These are phyloP conservation scores for Yueomyces sinensis DNA, from an alignment of 805 yeast genomes.

Conservation along the genomic window DNA sequence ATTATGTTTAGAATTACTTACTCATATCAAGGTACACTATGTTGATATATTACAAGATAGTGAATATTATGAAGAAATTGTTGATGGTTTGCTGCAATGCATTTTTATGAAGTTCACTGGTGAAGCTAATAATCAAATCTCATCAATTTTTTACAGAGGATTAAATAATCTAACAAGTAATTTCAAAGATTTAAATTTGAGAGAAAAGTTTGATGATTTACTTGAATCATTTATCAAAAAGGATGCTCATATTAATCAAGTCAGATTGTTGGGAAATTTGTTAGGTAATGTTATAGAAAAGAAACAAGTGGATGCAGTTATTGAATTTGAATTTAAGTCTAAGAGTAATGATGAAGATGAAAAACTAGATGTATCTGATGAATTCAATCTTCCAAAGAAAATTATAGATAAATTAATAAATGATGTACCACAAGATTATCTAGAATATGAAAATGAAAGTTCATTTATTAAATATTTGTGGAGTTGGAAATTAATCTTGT, in stretches of 20 bases:
- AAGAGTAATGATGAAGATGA: constrained; percentile 10
- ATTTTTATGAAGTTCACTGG: constrained; percentile 21
- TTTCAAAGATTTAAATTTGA: constrained; percentile 21
- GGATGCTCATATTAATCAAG: constrained; percentile 22
- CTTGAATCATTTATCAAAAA: constrained; percentile 19
- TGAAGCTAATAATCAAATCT: constrained; percentile 19
- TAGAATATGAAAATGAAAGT: constrained; percentile 27
- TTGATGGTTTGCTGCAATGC: constrained; percentile 32
- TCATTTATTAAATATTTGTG: constrained; percentile 37
- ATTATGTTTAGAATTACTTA: constrained; percentile 32
- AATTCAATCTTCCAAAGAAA: constrained; percentile 18
- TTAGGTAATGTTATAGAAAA: constrained; percentile 30
- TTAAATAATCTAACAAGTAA: constrained; percentile 22
- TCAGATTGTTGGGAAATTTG: constrained; percentile 31
- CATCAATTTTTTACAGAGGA: constrained; percentile 25
- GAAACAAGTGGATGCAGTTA: constrained; percentile 44
- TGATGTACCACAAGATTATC: constrained; percentile 24
- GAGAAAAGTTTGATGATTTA: constrained; percentile 24
- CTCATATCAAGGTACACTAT: constrained; percentile 15
- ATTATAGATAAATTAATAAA: constrained; percentile 26
- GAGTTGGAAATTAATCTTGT: constrained; percentile 55
- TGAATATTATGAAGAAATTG: constrained; percentile 26
- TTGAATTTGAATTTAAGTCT: constrained; percentile 41
- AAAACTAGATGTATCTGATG: constrained; percentile 4
- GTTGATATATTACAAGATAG: constrained; percentile 20